Percentiles rank a stretch among this genome's conserved stretches.
Evolutionary conservation across 345 rosid species (phyloP).

Genomic region (Cardamine occulta): DNA sequence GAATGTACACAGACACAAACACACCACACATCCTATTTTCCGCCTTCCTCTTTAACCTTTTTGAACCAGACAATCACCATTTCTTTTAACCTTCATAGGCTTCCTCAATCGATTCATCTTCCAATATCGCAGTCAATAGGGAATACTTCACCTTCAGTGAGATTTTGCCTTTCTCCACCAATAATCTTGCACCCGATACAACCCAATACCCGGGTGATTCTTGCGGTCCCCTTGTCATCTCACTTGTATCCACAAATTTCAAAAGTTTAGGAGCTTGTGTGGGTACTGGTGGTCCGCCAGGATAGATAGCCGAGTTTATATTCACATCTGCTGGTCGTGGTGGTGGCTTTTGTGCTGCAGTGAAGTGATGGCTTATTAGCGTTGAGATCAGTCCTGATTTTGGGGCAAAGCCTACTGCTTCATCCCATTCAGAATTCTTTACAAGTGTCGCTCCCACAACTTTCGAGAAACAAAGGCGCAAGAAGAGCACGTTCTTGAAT

Average conservation of each 20-base stretch:
- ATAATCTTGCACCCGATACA: slow-evolving; percentile 84
- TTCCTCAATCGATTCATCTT: slow-evolving; percentile 54
- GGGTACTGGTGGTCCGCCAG: slow-evolving; percentile 93
- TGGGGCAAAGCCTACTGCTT: slow-evolving; percentile 70
- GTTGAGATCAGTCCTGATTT: slow-evolving; percentile 92
- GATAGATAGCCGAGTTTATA: slow-evolving; percentile 91
- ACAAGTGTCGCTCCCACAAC: slow-evolving; percentile 59
- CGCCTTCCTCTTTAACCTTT: neutral
- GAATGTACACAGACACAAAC: slow-evolving; percentile 27
- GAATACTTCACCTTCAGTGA: slow-evolving; percentile 92
- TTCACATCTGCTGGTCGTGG: slow-evolving; percentile 86
- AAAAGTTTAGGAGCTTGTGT: slow-evolving; percentile 84
- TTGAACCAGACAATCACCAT: neutral
- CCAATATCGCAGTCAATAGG: slow-evolving; percentile 61
- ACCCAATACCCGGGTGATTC: slow-evolving; percentile 97
- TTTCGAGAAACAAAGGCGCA: slow-evolving; percentile 76
- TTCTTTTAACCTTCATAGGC: slow-evolving; percentile 17
- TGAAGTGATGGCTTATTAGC: slow-evolving; percentile 88
- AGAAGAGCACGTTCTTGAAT: slow-evolving; percentile 79
- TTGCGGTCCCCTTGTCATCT: slow-evolving; percentile 91
- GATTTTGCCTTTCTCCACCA: slow-evolving; percentile 87
- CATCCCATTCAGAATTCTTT: slow-evolving; percentile 89
- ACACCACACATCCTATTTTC: neutral
- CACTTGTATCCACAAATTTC: slow-evolving; percentile 89
- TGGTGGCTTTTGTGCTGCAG: slow-evolving; percentile 77